Evolutionary conservation across 2,329 filamentous ascomycete genomes (phyloP).

Genomic region (Pestalotiopsis fici): DNA sequence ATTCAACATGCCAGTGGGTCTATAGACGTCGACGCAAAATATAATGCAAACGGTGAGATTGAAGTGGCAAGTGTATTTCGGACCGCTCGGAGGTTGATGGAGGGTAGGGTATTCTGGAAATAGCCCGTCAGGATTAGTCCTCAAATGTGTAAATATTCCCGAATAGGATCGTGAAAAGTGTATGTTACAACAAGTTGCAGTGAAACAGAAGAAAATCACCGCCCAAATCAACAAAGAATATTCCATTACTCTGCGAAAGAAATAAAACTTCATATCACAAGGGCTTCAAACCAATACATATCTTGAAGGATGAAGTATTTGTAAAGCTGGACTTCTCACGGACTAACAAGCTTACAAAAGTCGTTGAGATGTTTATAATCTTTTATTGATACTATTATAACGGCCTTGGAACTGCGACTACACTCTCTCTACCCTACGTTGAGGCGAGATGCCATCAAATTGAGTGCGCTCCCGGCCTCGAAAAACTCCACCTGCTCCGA

Average conservation of each 20-base stretch:
- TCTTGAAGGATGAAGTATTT: too few relatives aligned
- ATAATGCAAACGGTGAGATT: constrained; percentile 33
- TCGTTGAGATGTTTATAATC: too few relatives aligned
- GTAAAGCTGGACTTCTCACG: too few relatives aligned
- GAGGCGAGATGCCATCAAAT: neutral
- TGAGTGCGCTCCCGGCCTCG: neutral
- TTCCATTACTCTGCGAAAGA: too few relatives aligned
- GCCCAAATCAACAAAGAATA: too few relatives aligned
- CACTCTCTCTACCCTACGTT: neutral
- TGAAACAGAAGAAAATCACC: too few relatives aligned
- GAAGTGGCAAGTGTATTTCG: constrained; percentile 43
- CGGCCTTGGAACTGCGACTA: neutral
- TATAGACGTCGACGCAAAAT: constrained; percentile 41
- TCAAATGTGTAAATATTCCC: too few relatives aligned
- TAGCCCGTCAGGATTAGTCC: neutral
- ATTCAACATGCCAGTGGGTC: constrained; percentile 49
- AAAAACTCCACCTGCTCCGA: neutral
- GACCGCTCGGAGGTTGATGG: constrained; percentile 48
- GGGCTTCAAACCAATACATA: too few relatives aligned
- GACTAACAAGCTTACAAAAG: too few relatives aligned
- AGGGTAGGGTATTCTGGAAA: constrained; percentile 34
- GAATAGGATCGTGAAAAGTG: too few relatives aligned
- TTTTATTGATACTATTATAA: neutral
- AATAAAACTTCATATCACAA: too few relatives aligned
- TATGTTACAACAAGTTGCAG: too few relatives aligned